Base-by-base conservation (phyloP, 495 filamentous ascomycete genomes). In the Trichodelitschia bisporula region DNA sequence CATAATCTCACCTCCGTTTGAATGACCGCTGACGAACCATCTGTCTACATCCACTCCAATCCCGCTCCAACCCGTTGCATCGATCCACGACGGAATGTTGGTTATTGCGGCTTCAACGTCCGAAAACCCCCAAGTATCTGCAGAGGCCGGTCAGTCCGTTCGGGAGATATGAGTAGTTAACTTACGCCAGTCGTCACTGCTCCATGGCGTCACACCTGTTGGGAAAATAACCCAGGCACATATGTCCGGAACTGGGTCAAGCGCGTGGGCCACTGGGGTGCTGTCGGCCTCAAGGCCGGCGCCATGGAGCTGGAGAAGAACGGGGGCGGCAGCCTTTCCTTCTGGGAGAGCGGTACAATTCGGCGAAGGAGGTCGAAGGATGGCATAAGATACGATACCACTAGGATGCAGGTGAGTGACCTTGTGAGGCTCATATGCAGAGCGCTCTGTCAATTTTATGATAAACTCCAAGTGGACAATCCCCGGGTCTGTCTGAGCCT, bases 141-240 rank as follows among this genome's bases (percentile, higher is more conserved):
- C 13, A 15, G 29, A 15, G 32, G 15, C 12, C 15, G 11, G 28
- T 46, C 15, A 50, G 40, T 15, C 21, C n/a, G n/a, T n/a, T n/a
- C n/a, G n/a, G n/a, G n/a, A n/a, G n/a, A n/a, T 3, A 8, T 18
- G 9, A 15, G 4, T 17, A 11, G 5, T 19, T 26, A 15, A 37
- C 57, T 48, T 50, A 61, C 61, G 66, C 66, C 66, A 70, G 41
- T 71, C 66, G 44, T 70, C 65, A 21, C 59, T 57, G 39, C 60
- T 63, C 66, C 66, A 71, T 11, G 64, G 47, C 15, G 64, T 70
- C 13, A 61, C 59, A 20, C 66, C 66, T 5, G 53, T 61, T 13
- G 66, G 65, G 36, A 68, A 56, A n/a, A 69, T 33, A 17, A 58
- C 40, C 64, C 62, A 71, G 2, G 62, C 53, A 36, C 56, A 62